These are phyloP conservation scores for Paraphaeosphaeria sporulosa DNA, from an alignment of 2,329 filamentous ascomycete genomes.

Conservation along the genomic window DNA sequence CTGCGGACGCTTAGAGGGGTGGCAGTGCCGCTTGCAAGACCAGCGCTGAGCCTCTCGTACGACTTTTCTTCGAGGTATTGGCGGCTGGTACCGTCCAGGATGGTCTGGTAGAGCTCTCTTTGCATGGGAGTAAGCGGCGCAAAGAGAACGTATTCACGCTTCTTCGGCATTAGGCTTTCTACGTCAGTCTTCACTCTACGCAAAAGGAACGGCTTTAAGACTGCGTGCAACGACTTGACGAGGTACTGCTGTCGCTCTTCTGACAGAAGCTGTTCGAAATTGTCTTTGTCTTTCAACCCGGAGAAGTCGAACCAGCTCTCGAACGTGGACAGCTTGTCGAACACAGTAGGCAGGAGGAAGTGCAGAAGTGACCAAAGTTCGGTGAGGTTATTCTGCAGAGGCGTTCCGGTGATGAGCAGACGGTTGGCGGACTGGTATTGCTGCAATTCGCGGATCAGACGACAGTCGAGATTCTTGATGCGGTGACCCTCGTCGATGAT, in stretches of 20 bases:
- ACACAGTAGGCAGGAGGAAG: constrained; percentile 90
- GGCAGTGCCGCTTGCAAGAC: constrained; percentile 50
- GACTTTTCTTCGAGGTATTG: constrained; percentile 77
- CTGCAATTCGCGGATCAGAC: constrained; percentile 86
- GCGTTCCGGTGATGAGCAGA: constrained; percentile 92
- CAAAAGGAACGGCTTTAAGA: constrained; percentile 88
- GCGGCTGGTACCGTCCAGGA: constrained; percentile 62
- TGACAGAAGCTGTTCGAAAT: constrained; percentile 78
- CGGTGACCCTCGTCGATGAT: constrained; percentile 98
- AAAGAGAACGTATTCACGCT: constrained; percentile 94
- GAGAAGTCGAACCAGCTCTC: constrained; percentile 98
- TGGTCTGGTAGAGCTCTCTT: constrained; percentile 87
- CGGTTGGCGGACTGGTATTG: constrained; percentile 90
- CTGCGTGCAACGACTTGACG: constrained; percentile 88
- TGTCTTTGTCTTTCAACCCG: constrained; percentile 82
- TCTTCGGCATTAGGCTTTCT: constrained; percentile 88
- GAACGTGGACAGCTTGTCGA: constrained; percentile 91
- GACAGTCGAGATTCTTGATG: constrained; percentile 95
- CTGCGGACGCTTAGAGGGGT: constrained; percentile 56
- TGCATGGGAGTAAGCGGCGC: constrained; percentile 91
- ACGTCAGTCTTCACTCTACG: constrained; percentile 93
- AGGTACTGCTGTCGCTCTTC: constrained; percentile 80
- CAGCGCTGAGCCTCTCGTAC: constrained; percentile 66
- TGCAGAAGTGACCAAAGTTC: constrained; percentile 96
- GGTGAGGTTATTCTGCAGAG: constrained; percentile 92